Evolutionary conservation across 495 filamentous ascomycete species (phyloP).

Genomic region (Viridothelium virens): DNA sequence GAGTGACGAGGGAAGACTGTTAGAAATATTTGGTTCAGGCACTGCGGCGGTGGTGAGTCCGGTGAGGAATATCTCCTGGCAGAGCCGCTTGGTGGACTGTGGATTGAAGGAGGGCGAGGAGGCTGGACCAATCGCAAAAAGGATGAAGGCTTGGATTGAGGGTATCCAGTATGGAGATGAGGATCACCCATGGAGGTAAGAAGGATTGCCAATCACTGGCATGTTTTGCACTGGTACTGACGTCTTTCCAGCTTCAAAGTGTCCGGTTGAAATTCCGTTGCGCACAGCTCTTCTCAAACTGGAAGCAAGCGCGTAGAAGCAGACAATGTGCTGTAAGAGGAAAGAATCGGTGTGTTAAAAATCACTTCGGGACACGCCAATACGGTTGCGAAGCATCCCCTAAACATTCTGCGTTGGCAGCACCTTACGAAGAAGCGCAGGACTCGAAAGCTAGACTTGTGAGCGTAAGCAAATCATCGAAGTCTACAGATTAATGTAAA

Average conservation of each 20-base stretch:
- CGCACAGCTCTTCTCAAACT: too few species aligned
- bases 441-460: neutral
- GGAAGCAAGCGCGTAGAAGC: too few species aligned
- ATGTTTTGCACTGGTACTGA: neutral
- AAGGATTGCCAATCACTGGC: neutral
- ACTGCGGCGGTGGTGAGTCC: constrained; percentile 82
- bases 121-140: constrained; percentile 71
- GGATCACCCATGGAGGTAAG: constrained; percentile 67
- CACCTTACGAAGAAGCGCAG: neutral
- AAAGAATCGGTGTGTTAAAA: too few species aligned
- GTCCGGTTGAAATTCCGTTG: neutral
- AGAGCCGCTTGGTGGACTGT: constrained; percentile 67
- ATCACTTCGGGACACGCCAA: neutral
- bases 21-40: constrained; percentile 90
- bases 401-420: neutral
- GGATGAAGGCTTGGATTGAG: constrained; percentile 96
- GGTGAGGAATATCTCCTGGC: constrained; percentile 79
- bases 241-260: constrained; percentile 1
- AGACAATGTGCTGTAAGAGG: too few species aligned
- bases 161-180: constrained; percentile 90
- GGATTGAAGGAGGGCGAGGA: constrained; percentile 69
- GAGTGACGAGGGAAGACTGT: constrained; percentile 68
- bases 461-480: neutral
- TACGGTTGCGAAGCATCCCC: neutral
- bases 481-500: too few species aligned